Evolutionary conservation across 1,284 basidiomycete genomes (phyloP), one percentile per base, ranked within the genome.

Genomic region (Ustilago curta): DNA sequence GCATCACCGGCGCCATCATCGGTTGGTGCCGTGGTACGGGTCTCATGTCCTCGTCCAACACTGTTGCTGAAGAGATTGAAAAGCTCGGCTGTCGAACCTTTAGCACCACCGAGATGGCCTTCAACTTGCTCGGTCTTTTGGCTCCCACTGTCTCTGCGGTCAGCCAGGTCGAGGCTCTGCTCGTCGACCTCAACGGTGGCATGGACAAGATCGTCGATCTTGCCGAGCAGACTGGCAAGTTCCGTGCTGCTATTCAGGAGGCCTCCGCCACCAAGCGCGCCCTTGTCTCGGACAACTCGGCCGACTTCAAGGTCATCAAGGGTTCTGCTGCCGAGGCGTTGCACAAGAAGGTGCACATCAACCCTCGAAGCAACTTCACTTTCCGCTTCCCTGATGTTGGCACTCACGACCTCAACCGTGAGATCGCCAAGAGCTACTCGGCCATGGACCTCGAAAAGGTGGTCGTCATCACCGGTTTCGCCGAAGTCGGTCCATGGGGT

Each of bases 51-150:
- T 92, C 93, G 4, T 96, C 94, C 62, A 97, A 97, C 87, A 94
- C 93, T 57, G 91, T 98, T 59, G 94, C 97, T 45, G 93, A 97
- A 73, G 93, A 95, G 69, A 90, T 99, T 54, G 96, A 99, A 87
- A 90, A 91, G 76, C 90, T 94, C 74, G 96, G 97, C 78, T 93
- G 97, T 70, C 91, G 96, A 79, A 99, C 97, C 5, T 99, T 98
- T 90, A 97, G 94, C 3, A 92, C 95, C 52, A 97, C 97, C 88
- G 96, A 99, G 88, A 99, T 99, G 96, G 95, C 95, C 3, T 99
- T 99, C 91, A 99, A 98, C 87, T 94, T 99, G 81, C 91, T 99
- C 62, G 97, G 96, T 78, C 89, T 86, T 51, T 97, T 99, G 94
- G 97, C 98, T 85, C 96, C 97, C 45, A 90, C 98, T n/a, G 90